Evolutionary conservation across 164 flowering plant genomes (phyloP).

Genomic region (Nymphaea thermarum): DNA sequence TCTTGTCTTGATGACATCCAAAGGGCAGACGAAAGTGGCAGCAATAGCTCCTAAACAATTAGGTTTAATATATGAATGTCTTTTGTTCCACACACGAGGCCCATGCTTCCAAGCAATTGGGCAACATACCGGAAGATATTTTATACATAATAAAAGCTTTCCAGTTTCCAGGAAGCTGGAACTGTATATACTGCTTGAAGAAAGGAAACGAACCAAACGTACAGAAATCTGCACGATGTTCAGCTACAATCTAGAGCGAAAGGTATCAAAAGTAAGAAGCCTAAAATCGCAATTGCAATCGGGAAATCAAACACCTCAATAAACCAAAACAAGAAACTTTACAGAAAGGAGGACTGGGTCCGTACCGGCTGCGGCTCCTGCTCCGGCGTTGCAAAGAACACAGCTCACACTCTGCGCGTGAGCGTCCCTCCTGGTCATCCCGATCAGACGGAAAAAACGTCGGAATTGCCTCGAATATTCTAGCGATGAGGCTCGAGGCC

Average conservation of each 20-base stretch:
- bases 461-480: background rate
- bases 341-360: background rate
- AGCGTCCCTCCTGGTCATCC: constrained; percentile 13
- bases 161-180: no score
- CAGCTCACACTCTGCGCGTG: constrained; percentile 43
- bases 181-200: no score
- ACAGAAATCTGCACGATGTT: background rate
- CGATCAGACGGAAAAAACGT: background rate
- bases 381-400: constrained; percentile 82
- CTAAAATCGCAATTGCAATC: background rate
- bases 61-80: no score
- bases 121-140: no score
- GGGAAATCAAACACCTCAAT: background rate
- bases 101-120: background rate
- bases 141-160: no score
- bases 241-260: background rate
- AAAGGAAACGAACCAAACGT: background rate
- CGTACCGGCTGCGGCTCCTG: constrained; percentile 96
- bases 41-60: constrained; percentile 62
- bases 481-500: background rate
- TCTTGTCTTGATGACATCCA: constrained; percentile 95
- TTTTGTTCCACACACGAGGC: background rate
- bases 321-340: background rate
- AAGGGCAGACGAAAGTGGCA: constrained; percentile 96
- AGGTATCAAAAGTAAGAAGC: background rate